A percentile compares a stretch with the other conserved stretches of the same genome.
These are phyloP conservation scores for Hawksworthiomyces lignivorus DNA, from an alignment of 2,329 filamentous ascomycete species.

Conservation along the genomic window DNA sequence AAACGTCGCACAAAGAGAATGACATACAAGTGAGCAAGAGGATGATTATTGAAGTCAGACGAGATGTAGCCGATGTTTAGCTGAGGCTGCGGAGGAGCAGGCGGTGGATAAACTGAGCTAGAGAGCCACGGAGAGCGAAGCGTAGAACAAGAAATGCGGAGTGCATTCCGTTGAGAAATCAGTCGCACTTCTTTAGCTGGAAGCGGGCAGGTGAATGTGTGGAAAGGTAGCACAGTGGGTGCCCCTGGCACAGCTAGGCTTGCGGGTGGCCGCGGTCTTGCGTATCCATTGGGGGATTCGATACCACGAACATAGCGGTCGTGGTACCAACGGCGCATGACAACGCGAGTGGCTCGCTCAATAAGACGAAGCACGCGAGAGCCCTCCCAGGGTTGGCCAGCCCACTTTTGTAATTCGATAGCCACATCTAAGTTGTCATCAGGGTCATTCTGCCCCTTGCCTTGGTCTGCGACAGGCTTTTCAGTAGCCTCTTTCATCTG, in stretches of 20 bases:
- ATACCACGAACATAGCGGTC: conserved; percentile 63
- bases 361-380: conserved; percentile 74
- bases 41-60: conserved; percentile 98
- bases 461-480: neutral
- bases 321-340: conserved; percentile 80
- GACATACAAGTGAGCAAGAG: conserved; percentile 71
- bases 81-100: conserved; percentile 69
- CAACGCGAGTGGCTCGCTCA: conserved; percentile 71
- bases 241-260: conserved; percentile 73
- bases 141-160: conserved; percentile 87
- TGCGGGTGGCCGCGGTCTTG: conserved; percentile 64
- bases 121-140: conserved; percentile 83
- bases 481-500: conserved; percentile 33
- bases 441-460: neutral
- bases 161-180: conserved; percentile 90
- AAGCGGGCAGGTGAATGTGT: conserved; percentile 93
- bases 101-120: conserved; percentile 72
- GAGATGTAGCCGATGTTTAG: conserved; percentile 95
- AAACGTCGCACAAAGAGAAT: neutral
- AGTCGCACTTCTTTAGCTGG: conserved; percentile 84
- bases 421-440: conserved; percentile 26
- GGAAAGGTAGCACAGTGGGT: conserved; percentile 91
- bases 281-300: conserved; percentile 54
- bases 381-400: conserved; percentile 76
- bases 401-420: conserved; percentile 50